phyloP scores from a whole-genome alignment of 768 basidiomycete species.

The Symmetrospora coprosmae region DNA sequence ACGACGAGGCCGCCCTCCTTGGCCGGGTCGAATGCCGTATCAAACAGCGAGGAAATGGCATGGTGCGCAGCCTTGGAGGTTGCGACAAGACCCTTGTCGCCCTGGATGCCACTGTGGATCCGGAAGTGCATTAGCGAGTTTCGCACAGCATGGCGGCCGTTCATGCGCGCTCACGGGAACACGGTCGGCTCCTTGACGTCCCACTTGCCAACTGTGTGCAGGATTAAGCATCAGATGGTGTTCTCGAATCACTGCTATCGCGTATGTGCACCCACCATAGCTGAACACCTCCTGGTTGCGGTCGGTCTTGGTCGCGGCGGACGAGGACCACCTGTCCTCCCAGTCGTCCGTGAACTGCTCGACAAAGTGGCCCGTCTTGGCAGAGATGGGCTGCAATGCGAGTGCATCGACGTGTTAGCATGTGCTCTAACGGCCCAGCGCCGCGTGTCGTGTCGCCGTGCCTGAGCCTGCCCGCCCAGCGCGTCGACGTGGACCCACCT shows the following conservation, averaged over 20 bases:
- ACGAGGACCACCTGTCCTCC: conserved; percentile 83
- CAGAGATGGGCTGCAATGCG: conserved; percentile 13
- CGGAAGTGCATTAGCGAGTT: neutral
- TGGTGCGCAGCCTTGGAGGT: conserved; percentile 97
- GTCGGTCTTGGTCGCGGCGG: conserved; percentile 95
- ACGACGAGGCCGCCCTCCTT: conserved; percentile 70
- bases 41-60: conserved; percentile 89
- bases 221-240: no score
- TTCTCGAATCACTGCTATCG: neutral
- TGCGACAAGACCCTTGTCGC: conserved; percentile 38
- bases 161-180: conserved; percentile 62
- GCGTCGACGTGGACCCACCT: no score
- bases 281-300: conserved; percentile 67
- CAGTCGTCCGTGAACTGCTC: conserved; percentile 94
- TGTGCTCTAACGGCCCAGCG: no score
- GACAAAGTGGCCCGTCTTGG: conserved; percentile 45
- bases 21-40: conserved; percentile 59
- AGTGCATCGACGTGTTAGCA: no score
- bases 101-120: conserved; percentile 33
- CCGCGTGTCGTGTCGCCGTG: no score
- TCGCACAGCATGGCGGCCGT: neutral
- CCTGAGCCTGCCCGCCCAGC: no score
- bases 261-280: conserved; percentile 6
- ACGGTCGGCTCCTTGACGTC: conserved; percentile 71
- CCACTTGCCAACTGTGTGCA: conserved; percentile 94